Base-by-base conservation (phyloP, 2,329 filamentous ascomycete species). In the Cladosporium austrohemisphaericum region DNA sequence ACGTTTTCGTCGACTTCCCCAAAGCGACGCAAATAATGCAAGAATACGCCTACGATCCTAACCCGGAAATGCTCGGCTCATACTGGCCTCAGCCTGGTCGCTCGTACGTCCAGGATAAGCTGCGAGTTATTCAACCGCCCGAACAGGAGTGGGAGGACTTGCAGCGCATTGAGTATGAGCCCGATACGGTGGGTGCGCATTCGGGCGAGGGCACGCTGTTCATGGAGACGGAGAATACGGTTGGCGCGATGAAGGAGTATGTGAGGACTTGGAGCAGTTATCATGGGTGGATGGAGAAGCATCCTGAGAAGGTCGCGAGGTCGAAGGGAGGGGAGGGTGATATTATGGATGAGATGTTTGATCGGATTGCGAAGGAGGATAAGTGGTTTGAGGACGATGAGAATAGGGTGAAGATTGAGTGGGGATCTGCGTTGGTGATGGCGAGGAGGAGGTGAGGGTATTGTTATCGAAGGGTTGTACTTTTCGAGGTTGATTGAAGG, bases 61-160 rank as follows among this genome's bases (percentile, higher is more conserved):
- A 70, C 13, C 71, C 76, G 25, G 69, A 75, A 0, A 55, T 73
- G 25, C 68, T 86, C 70, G 79, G 78, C 0, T 64, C 65, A 13
- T 83, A 77, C 63, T 85, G 81, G 83, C 75, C 81, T 60, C 75
- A 79, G 59, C 80, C 80, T 0, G 81, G 83, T 0, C 69, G 81
- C 18, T 66, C 71, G 18, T 78, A 78, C 33, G 65, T 85, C 40
- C 71, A 77, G 49, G 68, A 76, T 45, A 70, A 77, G 52, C 67
- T 79, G 44, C 65, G 70, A n/a, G 70, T 68, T 6, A 71, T 85
- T 5, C 65, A 71, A 37, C 78, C 79, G 13, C 80, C 80, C 0
- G 60, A 59, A 37, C 55, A 61, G 0, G 70, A 78, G 11, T 85
- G 79, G 77, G 66, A 69, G 40, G 73, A 76, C 52, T 68, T 83